Percentiles rank a stretch among this genome's conserved stretches.
These are phyloP conservation scores for Lachnellula subtilissima DNA, from an alignment of 2,329 filamentous ascomycete species.

Conservation along the genomic window DNA sequence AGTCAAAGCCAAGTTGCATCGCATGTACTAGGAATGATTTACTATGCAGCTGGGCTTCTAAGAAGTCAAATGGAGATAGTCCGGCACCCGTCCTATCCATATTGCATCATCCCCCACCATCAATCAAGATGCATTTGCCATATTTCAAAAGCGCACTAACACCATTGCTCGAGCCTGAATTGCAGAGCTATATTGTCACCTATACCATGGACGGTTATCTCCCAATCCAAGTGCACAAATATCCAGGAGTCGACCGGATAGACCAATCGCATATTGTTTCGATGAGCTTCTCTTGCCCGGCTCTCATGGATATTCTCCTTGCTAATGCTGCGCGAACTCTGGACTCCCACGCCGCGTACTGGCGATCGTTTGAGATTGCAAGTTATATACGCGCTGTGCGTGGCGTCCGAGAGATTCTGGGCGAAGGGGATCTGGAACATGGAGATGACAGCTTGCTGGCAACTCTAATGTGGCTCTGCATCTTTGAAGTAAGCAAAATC, in stretches of 20 bases:
- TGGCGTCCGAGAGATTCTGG: not conserved
- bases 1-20: not conserved
- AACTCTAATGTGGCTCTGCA: not conserved
- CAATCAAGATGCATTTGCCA: no score
- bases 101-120: no score
- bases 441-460: not conserved
- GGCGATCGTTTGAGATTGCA: not conserved
- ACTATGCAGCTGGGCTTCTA: not conserved
- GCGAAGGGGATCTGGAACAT: not conserved
- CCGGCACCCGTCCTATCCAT: no score
- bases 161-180: not conserved
- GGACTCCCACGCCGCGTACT: not conserved
- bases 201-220: not conserved
- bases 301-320: not conserved
- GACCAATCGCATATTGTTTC: not conserved
- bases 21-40: not conserved
- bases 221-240: not conserved
- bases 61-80: not conserved
- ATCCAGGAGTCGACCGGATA: not conserved
- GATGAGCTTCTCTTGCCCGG: not conserved
- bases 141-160: not conserved
- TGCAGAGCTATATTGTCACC: not conserved
- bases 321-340: not conserved
- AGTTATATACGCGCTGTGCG: not conserved
- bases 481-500: not conserved